phyloP scores from a whole-genome alignment of 805 yeast genomes.

The Pichia californica region DNA sequence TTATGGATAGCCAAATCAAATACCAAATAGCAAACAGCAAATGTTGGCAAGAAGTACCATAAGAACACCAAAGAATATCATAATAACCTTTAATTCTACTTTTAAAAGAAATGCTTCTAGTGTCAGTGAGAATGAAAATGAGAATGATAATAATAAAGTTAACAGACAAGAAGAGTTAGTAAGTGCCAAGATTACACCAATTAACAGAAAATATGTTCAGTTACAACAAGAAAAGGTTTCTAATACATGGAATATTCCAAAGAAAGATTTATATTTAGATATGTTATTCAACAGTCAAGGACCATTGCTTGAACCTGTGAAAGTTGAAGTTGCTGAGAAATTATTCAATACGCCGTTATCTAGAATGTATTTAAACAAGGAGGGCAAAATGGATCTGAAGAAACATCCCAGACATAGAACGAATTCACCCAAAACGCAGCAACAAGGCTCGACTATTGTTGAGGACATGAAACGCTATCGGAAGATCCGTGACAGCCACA shows the following conservation, averaged over 20 bases:
- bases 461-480: conserved; percentile 3
- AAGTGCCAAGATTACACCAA: too few relatives aligned
- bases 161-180: too few relatives aligned
- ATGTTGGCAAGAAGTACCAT: too few relatives aligned
- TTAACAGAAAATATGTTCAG: neutral
- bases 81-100: too few relatives aligned
- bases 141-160: too few relatives aligned
- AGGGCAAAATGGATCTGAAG: neutral
- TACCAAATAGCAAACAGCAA: too few relatives aligned
- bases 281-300: conserved; percentile 25
- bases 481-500: neutral
- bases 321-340: conserved; percentile 7
- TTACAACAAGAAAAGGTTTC: conserved; percentile 21
- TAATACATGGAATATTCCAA: conserved; percentile 25
- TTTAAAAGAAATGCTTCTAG: too few relatives aligned
- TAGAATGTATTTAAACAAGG: neutral
- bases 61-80: too few relatives aligned
- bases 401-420: too few relatives aligned
- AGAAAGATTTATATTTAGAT: conserved; percentile 24
- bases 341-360: neutral
- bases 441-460: neutral
- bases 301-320: conserved; percentile 27
- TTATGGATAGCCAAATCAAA: too few relatives aligned
- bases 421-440: neutral
- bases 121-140: too few relatives aligned